Evolutionary conservation across 768 basidiomycete genomes (phyloP), one percentile per base, ranked within the genome.

Genomic region (Pilatotrama ljubarskyi): DNA sequence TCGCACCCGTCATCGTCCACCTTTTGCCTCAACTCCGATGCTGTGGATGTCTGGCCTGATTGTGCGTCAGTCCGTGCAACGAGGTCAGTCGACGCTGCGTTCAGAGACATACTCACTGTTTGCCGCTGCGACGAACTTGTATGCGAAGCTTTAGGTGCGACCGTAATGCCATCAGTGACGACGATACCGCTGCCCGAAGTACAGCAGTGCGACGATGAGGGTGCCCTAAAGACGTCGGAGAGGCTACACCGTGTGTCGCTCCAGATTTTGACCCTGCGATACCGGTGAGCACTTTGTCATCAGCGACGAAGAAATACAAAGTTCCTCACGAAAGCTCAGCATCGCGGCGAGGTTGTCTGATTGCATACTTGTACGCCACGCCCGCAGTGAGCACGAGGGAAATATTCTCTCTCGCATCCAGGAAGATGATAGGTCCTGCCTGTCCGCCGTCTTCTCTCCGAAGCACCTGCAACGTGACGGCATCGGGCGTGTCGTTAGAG

Each of bases 331-430:
- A 77, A 62, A 83, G 71, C 46, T 75, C 74, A 32, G 73, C 77
- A 66, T 76, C 76, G 32, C 71, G 71, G 11, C 65, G 72, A 51
- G 69, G 59, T 62, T 79, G 78, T 56, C 74, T 74, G 36, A 82
- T 65, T 9, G 73, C 73, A 66, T 84, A 85, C 53, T 75, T 74
- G 69, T 84, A 84, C 41, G 72, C 73, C 43, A 71, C 62, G 38
- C 82, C 82, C 24, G 83, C 80, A 55, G 76, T 76, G 48, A 83
- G 74, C 40, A 83, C 78, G 61, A 83, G 69, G 32, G 79, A 77
- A 20, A 81, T 69, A 62, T 67, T 74, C 47, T 82, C 80, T 48
- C 76, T 69, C 15, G 70, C 66, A 43, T 74, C 77, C 17, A 83
- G 69, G 50, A 76, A 66, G 47, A 81, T 71, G 47, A 72, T 71